These are phyloP conservation scores for Lagenidium sp. DNA, from an alignment of 352 stramenopile genomes.

Conservation along the genomic window DNA sequence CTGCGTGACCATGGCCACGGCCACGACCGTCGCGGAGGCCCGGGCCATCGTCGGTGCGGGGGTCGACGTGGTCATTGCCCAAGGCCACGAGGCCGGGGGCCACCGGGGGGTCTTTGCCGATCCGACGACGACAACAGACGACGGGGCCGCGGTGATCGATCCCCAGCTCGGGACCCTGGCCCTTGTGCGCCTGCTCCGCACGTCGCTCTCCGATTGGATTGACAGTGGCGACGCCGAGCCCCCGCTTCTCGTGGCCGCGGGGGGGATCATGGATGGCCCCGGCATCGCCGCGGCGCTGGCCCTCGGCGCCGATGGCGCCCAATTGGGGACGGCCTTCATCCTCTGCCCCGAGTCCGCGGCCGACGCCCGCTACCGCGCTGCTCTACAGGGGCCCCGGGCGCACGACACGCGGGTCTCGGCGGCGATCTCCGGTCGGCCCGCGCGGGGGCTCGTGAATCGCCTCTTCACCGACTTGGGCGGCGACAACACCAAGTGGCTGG, in stretches of 20 bases:
- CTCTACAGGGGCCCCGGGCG: constrained; percentile 11
- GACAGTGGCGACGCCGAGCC: constrained; percentile 8
- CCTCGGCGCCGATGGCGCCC: constrained; percentile 40
- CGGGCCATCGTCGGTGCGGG: constrained; percentile 5
- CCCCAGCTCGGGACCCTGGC: constrained; percentile 38
- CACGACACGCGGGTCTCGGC: constrained; percentile 17
- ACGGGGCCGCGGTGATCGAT: no score
- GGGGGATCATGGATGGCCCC: constrained; percentile 40
- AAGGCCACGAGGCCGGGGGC: constrained; percentile 48
- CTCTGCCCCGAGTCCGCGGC: constrained; percentile 32
- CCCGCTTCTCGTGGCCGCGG: constrained; percentile 45
- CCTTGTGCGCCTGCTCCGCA: constrained; percentile 43
- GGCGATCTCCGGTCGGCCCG: constrained; percentile 31
- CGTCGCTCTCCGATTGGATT: no score
- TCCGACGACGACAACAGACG: constrained; percentile 9
- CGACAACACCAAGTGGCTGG: not conserved
- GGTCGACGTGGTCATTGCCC: constrained; percentile 40
- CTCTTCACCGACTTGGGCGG: constrained; percentile 21
- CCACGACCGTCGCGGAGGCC: constrained; percentile 33
- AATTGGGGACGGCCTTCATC: constrained; percentile 57
- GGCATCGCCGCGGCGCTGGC: constrained; percentile 25
- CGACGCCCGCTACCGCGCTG: constrained; percentile 17
- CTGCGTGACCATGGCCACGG: constrained; percentile 30
- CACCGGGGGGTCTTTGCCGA: constrained; percentile 38
- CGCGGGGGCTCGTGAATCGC: constrained; percentile 31